Evolutionary conservation across 2,329 filamentous ascomycete species (phyloP).

Genomic region (Leptographium lundbergii): DNA sequence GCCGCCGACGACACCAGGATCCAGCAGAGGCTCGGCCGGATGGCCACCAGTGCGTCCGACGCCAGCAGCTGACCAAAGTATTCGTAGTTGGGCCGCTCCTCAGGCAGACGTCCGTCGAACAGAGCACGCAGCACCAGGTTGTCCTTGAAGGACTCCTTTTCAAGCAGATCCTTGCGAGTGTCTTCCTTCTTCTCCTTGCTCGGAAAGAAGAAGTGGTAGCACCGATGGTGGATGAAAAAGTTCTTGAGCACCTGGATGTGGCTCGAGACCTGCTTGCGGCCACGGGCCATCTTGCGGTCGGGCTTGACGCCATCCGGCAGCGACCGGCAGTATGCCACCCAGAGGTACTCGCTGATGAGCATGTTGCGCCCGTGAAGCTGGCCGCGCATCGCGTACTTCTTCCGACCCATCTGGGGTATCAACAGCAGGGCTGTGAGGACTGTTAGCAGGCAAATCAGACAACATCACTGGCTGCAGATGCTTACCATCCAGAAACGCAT

Average conservation of each 20-base stretch:
- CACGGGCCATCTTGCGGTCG: conserved; percentile 31
- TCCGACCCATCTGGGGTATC: conserved; percentile 53
- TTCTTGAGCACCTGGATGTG: conserved; percentile 60
- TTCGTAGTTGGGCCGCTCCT: conserved; percentile 48
- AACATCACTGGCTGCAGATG: neutral
- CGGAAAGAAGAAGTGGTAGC: conserved; percentile 50
- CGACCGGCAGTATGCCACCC: conserved; percentile 34
- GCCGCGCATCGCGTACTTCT: conserved; percentile 52
- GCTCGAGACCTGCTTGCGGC: conserved; percentile 54
- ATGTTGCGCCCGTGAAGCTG: conserved; percentile 57
- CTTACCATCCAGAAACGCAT: conserved; percentile 56
- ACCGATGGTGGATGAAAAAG: conserved; percentile 49
- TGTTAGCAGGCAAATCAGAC: neutral
- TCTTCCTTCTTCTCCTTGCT: conserved; percentile 42
- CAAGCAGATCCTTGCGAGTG: conserved; percentile 22
- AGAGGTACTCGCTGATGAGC: conserved; percentile 57
- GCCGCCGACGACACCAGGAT: conserved; percentile 43
- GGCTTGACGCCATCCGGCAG: conserved; percentile 33
- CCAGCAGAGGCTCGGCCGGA: conserved; percentile 46
- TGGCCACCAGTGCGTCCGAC: conserved; percentile 38
- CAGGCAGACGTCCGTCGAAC: conserved; percentile 41
- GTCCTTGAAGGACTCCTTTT: conserved; percentile 47
- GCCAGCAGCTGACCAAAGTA: conserved; percentile 45
- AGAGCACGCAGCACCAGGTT: conserved; percentile 51
- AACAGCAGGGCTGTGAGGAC: conserved; percentile 41